A percentile compares a stretch with the other conserved stretches of the same genome.
Conservation (phyloP, 306 rosid genomes). For the Cicer pinnatifidum region DNA sequence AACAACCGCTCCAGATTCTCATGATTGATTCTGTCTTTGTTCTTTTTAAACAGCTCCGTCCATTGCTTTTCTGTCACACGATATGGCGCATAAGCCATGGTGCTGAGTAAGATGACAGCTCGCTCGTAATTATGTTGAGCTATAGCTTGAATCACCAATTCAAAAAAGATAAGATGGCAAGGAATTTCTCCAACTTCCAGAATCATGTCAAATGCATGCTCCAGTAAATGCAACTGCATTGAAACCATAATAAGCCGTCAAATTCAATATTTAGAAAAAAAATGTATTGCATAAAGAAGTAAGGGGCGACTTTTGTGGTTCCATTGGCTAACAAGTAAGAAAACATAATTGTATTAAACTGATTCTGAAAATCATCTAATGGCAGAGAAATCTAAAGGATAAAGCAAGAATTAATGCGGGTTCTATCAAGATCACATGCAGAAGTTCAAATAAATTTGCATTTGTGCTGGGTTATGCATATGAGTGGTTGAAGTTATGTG, state of each 20-base stretch:
- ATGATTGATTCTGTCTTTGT: conserved; percentile 54
- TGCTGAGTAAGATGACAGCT: conserved; percentile 64
- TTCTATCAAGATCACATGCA: conserved; percentile 17
- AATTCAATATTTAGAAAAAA: conserved; percentile 35
- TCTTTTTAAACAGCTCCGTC: conserved; percentile 63
- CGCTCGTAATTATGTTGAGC: conserved; percentile 58
- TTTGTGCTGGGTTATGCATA: conserved; percentile 6
- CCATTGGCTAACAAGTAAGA: conserved; percentile 7
- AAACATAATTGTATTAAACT: conserved; percentile 14
- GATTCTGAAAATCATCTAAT: conserved; percentile 22
- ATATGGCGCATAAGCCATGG: conserved; percentile 85
- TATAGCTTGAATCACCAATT: conserved; percentile 71
- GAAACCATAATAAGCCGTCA: conserved; percentile 44
- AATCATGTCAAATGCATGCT: conserved; percentile 80
- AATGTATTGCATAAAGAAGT: neutral
- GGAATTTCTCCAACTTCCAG: conserved; percentile 88
- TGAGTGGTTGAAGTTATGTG: neutral
- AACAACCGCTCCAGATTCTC: conserved; percentile 55
- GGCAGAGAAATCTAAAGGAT: conserved; percentile 23
- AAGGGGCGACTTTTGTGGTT: conserved; percentile 9
- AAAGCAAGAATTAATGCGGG: conserved; percentile 11
- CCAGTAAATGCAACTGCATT: conserved; percentile 79
- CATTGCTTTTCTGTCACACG: conserved; percentile 75
- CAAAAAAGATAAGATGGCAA: conserved; percentile 56
- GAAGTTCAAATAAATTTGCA: conserved; percentile 22